Percentiles rank a stretch among this genome's conserved stretches.
Conservation (phyloP, 108 stramenopile species). For the Bacterosira constricta region DNA sequence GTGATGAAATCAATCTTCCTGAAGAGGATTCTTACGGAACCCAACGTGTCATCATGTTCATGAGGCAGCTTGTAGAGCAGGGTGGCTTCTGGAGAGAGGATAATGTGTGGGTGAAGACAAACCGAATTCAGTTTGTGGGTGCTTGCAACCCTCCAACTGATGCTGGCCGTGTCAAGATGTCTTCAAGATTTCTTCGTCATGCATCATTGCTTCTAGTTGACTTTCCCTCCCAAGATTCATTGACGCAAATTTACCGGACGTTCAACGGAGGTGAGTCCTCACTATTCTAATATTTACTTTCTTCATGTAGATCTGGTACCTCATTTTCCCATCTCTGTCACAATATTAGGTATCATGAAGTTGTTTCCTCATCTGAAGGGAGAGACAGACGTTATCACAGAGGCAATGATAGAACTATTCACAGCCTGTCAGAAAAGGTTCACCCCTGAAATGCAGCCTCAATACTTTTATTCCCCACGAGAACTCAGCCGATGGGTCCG, state of each 20-base stretch:
- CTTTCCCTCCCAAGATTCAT: conserved; percentile 90
- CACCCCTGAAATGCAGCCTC: conserved; percentile 87
- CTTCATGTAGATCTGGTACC: too few species aligned
- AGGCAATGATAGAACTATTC: conserved; percentile 98
- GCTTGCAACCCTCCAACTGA: conserved; percentile 99
- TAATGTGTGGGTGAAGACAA: conserved; percentile 92
- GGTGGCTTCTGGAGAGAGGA: conserved; percentile 98
- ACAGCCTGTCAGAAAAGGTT: conserved; percentile 88
- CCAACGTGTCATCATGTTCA: conserved; percentile 95
- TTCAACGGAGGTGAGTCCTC: conserved; percentile 96
- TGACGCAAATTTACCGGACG: conserved; percentile 95
- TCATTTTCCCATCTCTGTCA: too few species aligned
- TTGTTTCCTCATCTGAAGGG: conserved; percentile 93
- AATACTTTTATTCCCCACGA: conserved; percentile 98
- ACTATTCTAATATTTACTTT: too few species aligned
- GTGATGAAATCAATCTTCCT: conserved; percentile 99
- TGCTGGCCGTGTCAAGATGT: conserved; percentile 93
- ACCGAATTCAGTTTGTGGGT: conserved; percentile 95
- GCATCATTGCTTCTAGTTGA: conserved; percentile 97
- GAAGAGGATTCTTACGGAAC: conserved; percentile 96
- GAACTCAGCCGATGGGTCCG: conserved; percentile 98
- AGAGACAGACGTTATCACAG: conserved; percentile 89
- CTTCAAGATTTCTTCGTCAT: conserved; percentile 94
- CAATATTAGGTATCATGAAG: conserved; percentile 96
- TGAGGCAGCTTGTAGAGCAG: conserved; percentile 97